These are phyloP conservation scores for Malassezia psittaci DNA, from an alignment of 1,284 basidiomycete genomes.

Conservation along the genomic window DNA sequence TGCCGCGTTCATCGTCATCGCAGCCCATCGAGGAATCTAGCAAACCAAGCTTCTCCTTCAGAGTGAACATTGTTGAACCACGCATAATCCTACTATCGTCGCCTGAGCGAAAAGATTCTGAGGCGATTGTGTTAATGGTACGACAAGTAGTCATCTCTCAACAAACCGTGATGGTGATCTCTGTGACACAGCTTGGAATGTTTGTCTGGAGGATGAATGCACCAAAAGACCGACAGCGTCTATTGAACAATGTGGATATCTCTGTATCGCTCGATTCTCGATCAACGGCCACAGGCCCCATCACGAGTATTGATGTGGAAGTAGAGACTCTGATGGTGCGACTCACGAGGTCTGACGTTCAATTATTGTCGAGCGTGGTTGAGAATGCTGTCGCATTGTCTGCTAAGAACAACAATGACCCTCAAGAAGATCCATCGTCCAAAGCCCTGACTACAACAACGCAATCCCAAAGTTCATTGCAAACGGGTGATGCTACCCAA, in stretches of 20 bases:
- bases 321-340: constrained; percentile 72
- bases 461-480: background rate
- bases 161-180: constrained; percentile 78
- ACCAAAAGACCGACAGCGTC: constrained; percentile 70
- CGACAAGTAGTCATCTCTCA: constrained; percentile 81
- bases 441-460: background rate
- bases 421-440: background rate
- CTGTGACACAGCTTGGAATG: constrained; percentile 78
- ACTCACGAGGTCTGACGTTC: constrained; percentile 84
- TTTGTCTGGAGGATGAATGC: constrained; percentile 78
- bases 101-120: constrained; percentile 67
- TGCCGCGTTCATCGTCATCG: background rate
- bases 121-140: constrained; percentile 77
- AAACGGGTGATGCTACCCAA: background rate
- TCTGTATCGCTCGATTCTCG: constrained; percentile 77
- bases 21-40: background rate
- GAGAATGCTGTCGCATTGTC: constrained; percentile 74
- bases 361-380: constrained; percentile 75
- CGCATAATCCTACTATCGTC: constrained; percentile 81
- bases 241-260: constrained; percentile 85
- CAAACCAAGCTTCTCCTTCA: constrained; percentile 52
- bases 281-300: constrained; percentile 62
- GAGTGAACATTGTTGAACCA: constrained; percentile 82
- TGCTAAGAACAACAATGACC: constrained; percentile 16
- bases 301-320: constrained; percentile 74